Evolutionary conservation across 2,329 filamentous ascomycete genomes (phyloP).

Genomic region (Penicillium sp.): DNA sequence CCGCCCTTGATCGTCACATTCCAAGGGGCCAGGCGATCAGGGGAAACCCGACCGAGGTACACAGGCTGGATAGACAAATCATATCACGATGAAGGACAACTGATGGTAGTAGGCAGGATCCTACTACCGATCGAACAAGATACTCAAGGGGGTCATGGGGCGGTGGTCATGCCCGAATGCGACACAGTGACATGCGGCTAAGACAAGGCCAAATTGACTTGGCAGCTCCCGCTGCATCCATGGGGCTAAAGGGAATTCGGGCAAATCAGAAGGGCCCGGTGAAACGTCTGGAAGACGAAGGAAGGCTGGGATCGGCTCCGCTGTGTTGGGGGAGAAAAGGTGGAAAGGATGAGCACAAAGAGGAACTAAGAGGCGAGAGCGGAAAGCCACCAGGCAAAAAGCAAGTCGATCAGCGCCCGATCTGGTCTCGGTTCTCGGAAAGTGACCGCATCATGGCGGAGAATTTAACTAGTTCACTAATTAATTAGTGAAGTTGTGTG

Average conservation of each 20-base stretch:
- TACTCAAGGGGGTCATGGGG: background rate
- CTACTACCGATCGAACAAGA: no score
- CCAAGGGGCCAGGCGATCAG: no score
- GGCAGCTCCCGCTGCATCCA: conserved; percentile 17
- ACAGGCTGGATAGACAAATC: no score
- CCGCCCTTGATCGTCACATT: no score
- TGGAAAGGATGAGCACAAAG: conserved; percentile 5
- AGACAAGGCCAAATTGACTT: conserved; percentile 23
- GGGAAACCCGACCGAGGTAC: no score
- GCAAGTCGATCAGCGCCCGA: conserved; percentile 17
- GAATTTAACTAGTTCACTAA: background rate
- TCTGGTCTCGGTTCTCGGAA: conserved; percentile 17
- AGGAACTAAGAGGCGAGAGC: no score
- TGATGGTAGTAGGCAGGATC: no score
- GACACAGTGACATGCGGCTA: conserved; percentile 29
- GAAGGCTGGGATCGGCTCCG: conserved; percentile 19
- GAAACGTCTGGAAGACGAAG: conserved; percentile 27
- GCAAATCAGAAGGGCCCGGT: conserved; percentile 16
- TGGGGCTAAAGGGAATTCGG: conserved; percentile 18
- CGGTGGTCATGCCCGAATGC: conserved; percentile 5
- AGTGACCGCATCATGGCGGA: conserved; percentile 12
- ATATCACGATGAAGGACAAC: no score
- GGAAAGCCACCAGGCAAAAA: no score
- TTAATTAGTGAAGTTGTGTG: background rate
- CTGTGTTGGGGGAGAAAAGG: conserved; percentile 5